Conservation (phyloP, 139 green algal species). For the Coelastrella sp. region DNA sequence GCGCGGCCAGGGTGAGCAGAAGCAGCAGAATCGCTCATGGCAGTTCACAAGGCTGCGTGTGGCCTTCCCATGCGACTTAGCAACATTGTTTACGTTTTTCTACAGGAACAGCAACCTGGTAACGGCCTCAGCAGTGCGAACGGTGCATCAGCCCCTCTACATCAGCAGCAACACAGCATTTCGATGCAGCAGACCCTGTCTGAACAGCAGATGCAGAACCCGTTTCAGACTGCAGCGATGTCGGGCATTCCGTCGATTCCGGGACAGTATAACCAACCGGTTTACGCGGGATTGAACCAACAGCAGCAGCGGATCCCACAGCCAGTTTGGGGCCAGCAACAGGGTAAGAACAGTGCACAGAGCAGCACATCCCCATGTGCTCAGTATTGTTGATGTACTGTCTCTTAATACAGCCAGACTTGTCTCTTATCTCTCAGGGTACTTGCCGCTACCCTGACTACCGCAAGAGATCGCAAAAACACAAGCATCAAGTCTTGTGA, state of each 20-base stretch:
- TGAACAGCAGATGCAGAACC: background rate
- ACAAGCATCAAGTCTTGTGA: no score
- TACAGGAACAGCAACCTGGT: background rate
- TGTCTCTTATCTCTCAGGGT: no score
- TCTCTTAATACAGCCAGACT: no score
- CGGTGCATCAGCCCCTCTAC: background rate
- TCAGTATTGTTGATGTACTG: no score
- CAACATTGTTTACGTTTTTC: background rate
- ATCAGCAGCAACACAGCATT: background rate
- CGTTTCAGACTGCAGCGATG: no score
- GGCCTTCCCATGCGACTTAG: background rate
- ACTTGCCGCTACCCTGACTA: no score
- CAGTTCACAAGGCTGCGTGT: no score
- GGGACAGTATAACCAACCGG: background rate
- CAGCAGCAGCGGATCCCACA: background rate
- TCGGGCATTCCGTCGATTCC: background rate
- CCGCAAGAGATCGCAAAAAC: no score
- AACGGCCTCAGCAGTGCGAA: background rate
- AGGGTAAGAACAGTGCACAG: background rate
- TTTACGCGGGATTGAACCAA: background rate
- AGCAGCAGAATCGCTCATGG: no score
- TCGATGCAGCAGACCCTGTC: background rate
- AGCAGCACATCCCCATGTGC: no score
- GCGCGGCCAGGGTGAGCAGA: background rate
- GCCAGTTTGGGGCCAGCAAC: background rate